These are phyloP conservation scores for Penicillium ucsense DNA, from an alignment of 495 filamentous ascomycete genomes.

Conservation along the genomic window DNA sequence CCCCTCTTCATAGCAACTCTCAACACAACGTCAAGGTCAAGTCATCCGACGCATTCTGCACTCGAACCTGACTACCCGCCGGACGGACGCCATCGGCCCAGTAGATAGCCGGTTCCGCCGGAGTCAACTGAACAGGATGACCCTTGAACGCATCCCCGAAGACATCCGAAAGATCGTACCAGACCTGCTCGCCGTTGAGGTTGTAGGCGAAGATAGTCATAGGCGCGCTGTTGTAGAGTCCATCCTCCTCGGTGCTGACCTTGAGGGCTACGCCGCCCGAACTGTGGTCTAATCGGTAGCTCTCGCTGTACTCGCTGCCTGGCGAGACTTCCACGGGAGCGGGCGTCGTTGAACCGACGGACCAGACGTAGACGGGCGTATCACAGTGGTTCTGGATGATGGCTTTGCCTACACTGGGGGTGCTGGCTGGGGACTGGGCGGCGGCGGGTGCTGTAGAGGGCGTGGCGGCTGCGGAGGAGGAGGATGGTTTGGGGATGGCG, in stretches of 20 bases:
- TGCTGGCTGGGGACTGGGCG: not conserved
- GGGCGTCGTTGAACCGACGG: constrained; percentile 33
- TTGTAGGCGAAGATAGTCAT: constrained; percentile 47
- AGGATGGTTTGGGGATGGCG: constrained; percentile 3
- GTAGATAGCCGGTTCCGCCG: constrained; percentile 29
- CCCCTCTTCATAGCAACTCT: not conserved
- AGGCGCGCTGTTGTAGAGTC: constrained; percentile 40
- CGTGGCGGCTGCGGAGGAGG: not conserved
- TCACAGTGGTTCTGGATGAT: constrained; percentile 41
- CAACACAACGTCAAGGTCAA: constrained; percentile 28
- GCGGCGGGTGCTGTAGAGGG: constrained; percentile 4
- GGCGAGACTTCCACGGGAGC: constrained; percentile 19
- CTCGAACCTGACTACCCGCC: constrained; percentile 39
- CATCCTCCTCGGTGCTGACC: constrained; percentile 35
- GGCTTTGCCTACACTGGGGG: constrained; percentile 29
- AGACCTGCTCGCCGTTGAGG: constrained; percentile 32
- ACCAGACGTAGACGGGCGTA: constrained; percentile 43
- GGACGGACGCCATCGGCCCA: constrained; percentile 43
- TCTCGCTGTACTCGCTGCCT: constrained; percentile 25
- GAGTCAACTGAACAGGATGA: constrained; percentile 26
- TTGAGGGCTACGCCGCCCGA: constrained; percentile 49
- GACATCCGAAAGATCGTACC: constrained; percentile 49
- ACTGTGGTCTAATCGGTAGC: constrained; percentile 31
- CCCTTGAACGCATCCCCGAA: constrained; percentile 48
- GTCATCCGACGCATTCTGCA: constrained; percentile 22